phyloP scores from a whole-genome alignment of 2,329 filamentous ascomycete species.

The Raffaelea arxii region DNA sequence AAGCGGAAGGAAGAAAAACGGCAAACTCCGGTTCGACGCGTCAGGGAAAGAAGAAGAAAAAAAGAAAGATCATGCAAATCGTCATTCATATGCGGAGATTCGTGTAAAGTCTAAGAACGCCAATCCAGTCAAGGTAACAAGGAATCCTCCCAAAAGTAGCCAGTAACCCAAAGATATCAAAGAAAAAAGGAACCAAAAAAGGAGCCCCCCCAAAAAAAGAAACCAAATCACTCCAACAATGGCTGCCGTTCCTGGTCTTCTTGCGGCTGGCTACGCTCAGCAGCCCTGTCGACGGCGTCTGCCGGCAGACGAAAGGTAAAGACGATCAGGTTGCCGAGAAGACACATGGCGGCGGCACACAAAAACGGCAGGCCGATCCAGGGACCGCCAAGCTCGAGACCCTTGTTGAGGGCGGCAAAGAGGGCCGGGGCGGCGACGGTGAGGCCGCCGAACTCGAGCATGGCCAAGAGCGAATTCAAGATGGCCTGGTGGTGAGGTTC shows the following conservation, averaged over 20 bases:
- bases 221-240: neutral
- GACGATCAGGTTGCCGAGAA: slow-evolving; percentile 19
- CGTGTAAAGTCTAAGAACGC: too few relatives aligned
- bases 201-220: neutral
- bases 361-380: slow-evolving; percentile 43
- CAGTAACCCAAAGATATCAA: too few relatives aligned
- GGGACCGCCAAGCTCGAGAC: slow-evolving; percentile 32
- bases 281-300: neutral
- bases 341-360: slow-evolving; percentile 23
- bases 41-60: too few relatives aligned
- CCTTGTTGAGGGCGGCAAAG: slow-evolving; percentile 34
- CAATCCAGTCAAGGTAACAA: too few relatives aligned
- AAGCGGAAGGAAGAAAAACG: neutral
- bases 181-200: neutral
- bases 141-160: too few relatives aligned
- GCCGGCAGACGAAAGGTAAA: slow-evolving; percentile 17
- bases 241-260: neutral
- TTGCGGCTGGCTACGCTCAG: neutral
- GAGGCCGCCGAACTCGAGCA: slow-evolving; percentile 38
- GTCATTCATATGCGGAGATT: too few relatives aligned
- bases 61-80: too few relatives aligned
- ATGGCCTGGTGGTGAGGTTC: slow-evolving; percentile 43
- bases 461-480: slow-evolving; percentile 40
- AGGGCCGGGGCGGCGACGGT: slow-evolving; percentile 36
- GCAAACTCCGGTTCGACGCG: too few relatives aligned